phyloP scores from a whole-genome alignment of 2,329 filamentous ascomycete genomes.

The Chlorencoelia australis region DNA sequence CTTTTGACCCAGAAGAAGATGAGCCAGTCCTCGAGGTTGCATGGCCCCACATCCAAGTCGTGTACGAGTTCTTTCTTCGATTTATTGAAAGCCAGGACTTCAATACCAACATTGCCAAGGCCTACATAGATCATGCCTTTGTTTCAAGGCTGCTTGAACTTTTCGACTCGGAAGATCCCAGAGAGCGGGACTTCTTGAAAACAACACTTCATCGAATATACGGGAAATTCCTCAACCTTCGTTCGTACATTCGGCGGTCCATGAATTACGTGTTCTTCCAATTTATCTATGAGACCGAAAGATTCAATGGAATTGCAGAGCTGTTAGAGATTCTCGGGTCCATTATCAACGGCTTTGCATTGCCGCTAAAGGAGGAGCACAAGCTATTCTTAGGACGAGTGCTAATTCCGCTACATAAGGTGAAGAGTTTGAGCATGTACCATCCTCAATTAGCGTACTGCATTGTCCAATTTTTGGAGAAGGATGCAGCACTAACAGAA shows the following conservation, averaged over 20 bases:
- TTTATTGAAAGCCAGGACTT: constrained; percentile 99
- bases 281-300: constrained; percentile 96
- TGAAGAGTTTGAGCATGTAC: constrained; percentile 99
- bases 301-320: constrained; percentile 97
- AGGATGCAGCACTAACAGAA: constrained; percentile 93
- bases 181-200: constrained; percentile 95
- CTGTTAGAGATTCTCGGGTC: constrained; percentile 93
- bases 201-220: constrained; percentile 97
- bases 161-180: constrained; percentile 95
- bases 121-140: constrained; percentile 97
- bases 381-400: constrained; percentile 95
- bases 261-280: constrained; percentile 99
- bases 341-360: constrained; percentile 96
- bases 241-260: constrained; percentile 92
- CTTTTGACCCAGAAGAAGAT: constrained; percentile 96
- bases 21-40: constrained; percentile 96
- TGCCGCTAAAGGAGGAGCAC: constrained; percentile 96
- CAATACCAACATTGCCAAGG: constrained; percentile 98
- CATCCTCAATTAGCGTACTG: constrained; percentile 97
- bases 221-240: constrained; percentile 94
- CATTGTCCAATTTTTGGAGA: constrained; percentile 97
- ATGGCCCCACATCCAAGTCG: constrained; percentile 98
- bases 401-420: constrained; percentile 88
- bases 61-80: constrained; percentile 97
- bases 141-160: constrained; percentile 94